These are phyloP conservation scores for Phalaenopsis hybrid DNA, from an alignment of 116 monocot species.

Conservation along the genomic window DNA sequence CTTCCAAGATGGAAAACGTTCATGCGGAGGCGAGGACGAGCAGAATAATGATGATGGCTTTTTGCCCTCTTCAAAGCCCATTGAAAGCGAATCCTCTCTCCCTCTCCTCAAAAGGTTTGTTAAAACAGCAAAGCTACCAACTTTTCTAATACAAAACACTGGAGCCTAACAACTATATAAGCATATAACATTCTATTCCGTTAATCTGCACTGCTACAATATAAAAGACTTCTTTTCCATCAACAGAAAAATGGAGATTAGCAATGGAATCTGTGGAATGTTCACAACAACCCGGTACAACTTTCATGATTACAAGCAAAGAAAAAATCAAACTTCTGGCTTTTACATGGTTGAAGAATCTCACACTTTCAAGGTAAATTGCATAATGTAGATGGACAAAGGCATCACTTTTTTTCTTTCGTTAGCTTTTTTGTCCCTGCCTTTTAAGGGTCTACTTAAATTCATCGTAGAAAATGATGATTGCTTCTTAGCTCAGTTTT, in stretches of 20 bases:
- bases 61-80: conserved; percentile 1
- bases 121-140: not conserved
- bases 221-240: not conserved
- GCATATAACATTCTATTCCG: not conserved
- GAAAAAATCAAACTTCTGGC: not conserved
- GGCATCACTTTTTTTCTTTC: not conserved
- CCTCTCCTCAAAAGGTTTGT: conserved; percentile 5
- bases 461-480: not conserved
- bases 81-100: not conserved
- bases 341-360: conserved; percentile 8
- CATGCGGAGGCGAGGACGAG: not conserved
- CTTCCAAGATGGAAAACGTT: not conserved
- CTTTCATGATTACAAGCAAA: conserved; percentile 7
- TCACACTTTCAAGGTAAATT: not conserved
- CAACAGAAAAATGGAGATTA: not conserved
- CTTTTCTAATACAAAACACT: too few species aligned
- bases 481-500: conserved; percentile 2
- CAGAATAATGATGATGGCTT: conserved; percentile 2
- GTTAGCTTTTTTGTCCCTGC: not conserved
- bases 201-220: not conserved
- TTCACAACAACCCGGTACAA: not conserved
- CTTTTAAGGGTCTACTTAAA: not conserved
- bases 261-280: not conserved
- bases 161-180: not conserved
- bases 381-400: conserved; percentile 3